These are phyloP conservation scores for Penicillium nucicola DNA, from an alignment of 495 filamentous ascomycete species.

Conservation along the genomic window DNA sequence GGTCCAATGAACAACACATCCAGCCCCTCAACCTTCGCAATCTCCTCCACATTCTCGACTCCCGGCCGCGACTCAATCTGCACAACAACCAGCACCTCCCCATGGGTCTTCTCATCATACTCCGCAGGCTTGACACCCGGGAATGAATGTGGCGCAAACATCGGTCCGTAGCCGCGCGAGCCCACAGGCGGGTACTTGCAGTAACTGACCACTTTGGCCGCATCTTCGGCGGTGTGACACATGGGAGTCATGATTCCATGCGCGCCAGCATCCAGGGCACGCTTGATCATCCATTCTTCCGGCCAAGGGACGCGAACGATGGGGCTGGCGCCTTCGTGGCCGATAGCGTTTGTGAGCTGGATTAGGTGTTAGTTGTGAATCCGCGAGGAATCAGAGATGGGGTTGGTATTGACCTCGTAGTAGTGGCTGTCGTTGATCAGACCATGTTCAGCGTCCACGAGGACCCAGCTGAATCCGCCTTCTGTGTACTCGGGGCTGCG, in stretches of 20 bases:
- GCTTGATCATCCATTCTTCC: conserved; percentile 72
- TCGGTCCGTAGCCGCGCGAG: conserved; percentile 62
- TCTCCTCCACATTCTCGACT: conserved; percentile 48
- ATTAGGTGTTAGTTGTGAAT: conserved; percentile 4
- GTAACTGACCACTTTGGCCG: conserved; percentile 54
- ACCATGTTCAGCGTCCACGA: conserved; percentile 82
- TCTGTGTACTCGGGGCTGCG: conserved; percentile 21
- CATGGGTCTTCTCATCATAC: conserved; percentile 36
- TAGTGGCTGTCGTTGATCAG: conserved; percentile 46
- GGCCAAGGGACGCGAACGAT: conserved; percentile 65
- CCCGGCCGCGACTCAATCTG: conserved; percentile 49
- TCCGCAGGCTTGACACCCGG: conserved; percentile 38
- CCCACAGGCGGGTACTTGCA: conserved; percentile 68
- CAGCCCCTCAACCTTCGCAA: conserved; percentile 43
- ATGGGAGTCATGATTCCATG: conserved; percentile 56
- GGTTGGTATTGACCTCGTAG: conserved; percentile 35
- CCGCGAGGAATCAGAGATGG: too few relatives aligned
- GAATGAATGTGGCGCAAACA: conserved; percentile 46
- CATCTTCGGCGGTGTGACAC: conserved; percentile 49
- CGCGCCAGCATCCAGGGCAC: conserved; percentile 67
- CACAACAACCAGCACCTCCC: conserved; percentile 34
- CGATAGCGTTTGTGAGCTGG: conserved; percentile 49
- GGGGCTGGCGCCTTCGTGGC: conserved; percentile 61
- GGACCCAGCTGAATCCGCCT: conserved; percentile 56
- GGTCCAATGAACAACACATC: conserved; percentile 55